Conservation (phyloP, 768 basidiomycete species). For the Phaeolepiota aurea region DNA sequence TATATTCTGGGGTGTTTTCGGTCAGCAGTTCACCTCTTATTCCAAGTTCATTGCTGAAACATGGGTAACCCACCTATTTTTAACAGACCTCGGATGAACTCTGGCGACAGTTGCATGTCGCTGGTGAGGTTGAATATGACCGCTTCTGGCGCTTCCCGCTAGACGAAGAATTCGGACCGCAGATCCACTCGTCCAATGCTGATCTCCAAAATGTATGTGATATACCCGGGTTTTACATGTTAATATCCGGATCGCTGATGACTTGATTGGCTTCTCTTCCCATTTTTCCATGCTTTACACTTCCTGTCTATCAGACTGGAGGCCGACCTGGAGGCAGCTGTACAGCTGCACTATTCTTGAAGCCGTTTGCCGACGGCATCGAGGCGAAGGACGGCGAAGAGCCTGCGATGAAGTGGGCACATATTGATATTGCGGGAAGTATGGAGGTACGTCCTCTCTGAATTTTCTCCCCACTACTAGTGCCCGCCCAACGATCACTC, state of each 20-base stretch:
- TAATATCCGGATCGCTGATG: background rate
- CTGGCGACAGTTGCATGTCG: constrained; percentile 59
- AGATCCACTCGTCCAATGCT: constrained; percentile 72
- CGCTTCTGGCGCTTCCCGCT: constrained; percentile 90
- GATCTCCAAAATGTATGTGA: constrained; percentile 65
- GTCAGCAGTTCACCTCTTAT: constrained; percentile 25
- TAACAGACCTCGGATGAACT: constrained; percentile 63
- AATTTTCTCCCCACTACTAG: too few species aligned
- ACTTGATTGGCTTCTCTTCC: background rate
- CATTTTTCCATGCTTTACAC: background rate
- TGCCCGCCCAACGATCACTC: too few species aligned
- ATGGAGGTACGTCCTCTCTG: constrained; percentile 64
- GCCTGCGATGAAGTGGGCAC: constrained; percentile 69
- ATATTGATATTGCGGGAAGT: constrained; percentile 74
- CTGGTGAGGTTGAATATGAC: constrained; percentile 71
- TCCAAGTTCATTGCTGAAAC: too few species aligned
- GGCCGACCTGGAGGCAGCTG: constrained; percentile 65
- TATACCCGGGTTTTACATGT: constrained; percentile 7
- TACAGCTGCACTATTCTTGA: constrained; percentile 85
- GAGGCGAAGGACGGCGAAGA: constrained; percentile 51
- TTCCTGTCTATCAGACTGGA: constrained; percentile 39
- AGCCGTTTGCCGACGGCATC: constrained; percentile 71
- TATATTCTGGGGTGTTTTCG: constrained; percentile 73
- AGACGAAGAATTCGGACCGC: constrained; percentile 70
- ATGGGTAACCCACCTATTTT: background rate